A percentile compares a stretch with the other conserved stretches of the same genome.
Conservation (phyloP, 2,329 filamentous ascomycete species). For the Exophiala calicioides region DNA sequence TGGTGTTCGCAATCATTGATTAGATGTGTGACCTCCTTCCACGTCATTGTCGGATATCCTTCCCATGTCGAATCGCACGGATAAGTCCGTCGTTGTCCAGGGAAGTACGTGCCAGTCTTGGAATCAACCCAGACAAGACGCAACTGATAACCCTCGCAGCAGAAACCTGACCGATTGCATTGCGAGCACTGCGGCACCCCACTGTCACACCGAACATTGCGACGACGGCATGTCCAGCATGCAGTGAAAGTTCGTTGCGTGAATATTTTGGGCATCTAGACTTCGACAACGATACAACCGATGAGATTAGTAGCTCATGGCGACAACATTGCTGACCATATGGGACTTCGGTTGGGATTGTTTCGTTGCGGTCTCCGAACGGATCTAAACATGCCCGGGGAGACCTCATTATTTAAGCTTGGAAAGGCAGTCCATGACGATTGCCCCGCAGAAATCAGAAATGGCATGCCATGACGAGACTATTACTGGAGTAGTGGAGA, state of each 20-base stretch:
- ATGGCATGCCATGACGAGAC: too few species aligned
- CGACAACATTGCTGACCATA: too few species aligned
- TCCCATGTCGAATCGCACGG: slow-evolving; percentile 15
- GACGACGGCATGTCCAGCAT: slow-evolving; percentile 18
- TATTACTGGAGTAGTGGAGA: background rate
- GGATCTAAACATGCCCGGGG: too few species aligned
- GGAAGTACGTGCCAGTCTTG: slow-evolving; percentile 6
- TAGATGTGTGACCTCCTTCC: slow-evolving; percentile 13
- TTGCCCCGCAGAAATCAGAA: background rate
- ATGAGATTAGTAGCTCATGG: slow-evolving; percentile 6
- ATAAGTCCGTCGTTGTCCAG: slow-evolving; percentile 14
- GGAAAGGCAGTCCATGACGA: slow-evolving; percentile 14
- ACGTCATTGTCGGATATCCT: slow-evolving; percentile 8
- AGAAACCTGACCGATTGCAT: slow-evolving; percentile 9
- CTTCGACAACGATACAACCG: background rate
- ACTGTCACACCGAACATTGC: slow-evolving; percentile 17
- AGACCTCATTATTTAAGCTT: background rate
- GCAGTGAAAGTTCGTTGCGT: slow-evolving; percentile 16
- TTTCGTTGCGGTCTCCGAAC: too few species aligned
- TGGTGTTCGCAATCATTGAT: slow-evolving; percentile 5
- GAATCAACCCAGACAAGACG: slow-evolving; percentile 18
- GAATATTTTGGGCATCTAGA: slow-evolving; percentile 11
- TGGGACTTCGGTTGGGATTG: too few species aligned
- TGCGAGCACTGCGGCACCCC: slow-evolving; percentile 6
- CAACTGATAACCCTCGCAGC: slow-evolving; percentile 17